Evolutionary conservation across 2,329 filamentous ascomycete species (phyloP).

Genomic region (Sporothrix schenckii): DNA sequence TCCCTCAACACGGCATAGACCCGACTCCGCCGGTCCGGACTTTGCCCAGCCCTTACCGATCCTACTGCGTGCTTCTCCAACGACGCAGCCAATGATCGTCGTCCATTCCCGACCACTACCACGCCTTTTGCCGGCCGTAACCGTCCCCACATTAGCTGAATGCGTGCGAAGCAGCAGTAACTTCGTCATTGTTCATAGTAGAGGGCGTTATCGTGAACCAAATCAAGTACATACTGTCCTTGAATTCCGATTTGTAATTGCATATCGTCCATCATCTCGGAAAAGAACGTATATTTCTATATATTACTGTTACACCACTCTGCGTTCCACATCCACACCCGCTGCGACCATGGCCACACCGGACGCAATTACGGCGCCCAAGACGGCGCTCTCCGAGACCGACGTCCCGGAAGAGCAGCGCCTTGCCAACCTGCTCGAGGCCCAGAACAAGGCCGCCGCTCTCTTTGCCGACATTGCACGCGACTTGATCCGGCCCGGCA

Average conservation of each 20-base stretch:
- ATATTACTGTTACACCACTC: neutral
- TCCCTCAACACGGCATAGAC: neutral
- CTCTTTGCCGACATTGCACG: constrained; percentile 26
- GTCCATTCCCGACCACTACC: constrained; percentile 1
- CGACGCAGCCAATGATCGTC: constrained; percentile 5
- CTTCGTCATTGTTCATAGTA: neutral
- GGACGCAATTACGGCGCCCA: constrained; percentile 4
- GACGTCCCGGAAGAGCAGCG: constrained; percentile 10
- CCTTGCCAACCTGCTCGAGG: constrained; percentile 20
- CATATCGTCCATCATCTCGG: no score
- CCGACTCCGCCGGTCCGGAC: constrained; percentile 5
- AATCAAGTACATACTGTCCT: neutral
- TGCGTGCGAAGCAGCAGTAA: neutral
- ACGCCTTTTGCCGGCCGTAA: constrained; percentile 16
- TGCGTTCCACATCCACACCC: neutral
- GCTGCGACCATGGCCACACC: constrained; percentile 10
- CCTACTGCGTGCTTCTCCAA: no score
- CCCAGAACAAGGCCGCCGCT: constrained; percentile 28
- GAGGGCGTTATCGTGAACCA: neutral
- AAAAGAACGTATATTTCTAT: no score
- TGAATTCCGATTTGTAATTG: neutral
- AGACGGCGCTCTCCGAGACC: neutral
- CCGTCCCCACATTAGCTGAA: constrained; percentile 4
- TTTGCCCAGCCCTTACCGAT: neutral
- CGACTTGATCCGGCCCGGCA: constrained; percentile 23